Evolutionary conservation across 345 rosid species (phyloP).

Genomic region (Dipteronia dyeriana): DNA sequence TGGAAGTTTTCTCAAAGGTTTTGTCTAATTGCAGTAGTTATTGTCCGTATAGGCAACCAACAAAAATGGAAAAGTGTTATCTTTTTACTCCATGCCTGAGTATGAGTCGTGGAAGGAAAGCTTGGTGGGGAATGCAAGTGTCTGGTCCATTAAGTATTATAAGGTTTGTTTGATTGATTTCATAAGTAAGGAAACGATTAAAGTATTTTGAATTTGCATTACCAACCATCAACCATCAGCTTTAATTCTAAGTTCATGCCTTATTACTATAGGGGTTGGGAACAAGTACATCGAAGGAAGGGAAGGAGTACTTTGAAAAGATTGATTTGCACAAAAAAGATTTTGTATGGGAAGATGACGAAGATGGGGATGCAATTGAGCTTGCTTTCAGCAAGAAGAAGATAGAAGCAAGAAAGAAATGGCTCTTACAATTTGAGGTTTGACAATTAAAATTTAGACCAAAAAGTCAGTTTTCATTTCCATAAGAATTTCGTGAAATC

Average conservation of each 20-base stretch:
- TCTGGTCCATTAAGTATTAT: slow-evolving; percentile 92
- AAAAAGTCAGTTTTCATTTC: not conserved
- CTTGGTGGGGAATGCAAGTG: slow-evolving; percentile 57
- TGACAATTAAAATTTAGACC: not conserved
- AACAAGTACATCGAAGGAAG: slow-evolving; percentile 80
- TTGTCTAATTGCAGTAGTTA: not conserved
- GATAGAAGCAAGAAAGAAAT: slow-evolving; percentile 90
- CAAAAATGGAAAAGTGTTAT: slow-evolving; percentile 42
- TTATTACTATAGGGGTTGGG: slow-evolving; percentile 77
- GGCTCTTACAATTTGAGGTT: slow-evolving; percentile 91
- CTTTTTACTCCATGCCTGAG: slow-evolving; percentile 95
- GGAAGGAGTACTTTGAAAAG: slow-evolving; percentile 64
- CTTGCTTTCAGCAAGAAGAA: slow-evolving; percentile 98
- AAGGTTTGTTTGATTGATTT: slow-evolving; percentile 58
- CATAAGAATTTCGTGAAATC: not conserved
- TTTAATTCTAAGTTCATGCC: not conserved
- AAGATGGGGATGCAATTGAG: slow-evolving; percentile 91
- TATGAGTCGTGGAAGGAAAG: slow-evolving; percentile 87
- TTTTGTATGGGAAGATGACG: slow-evolving; percentile 75
- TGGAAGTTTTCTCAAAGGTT: not conserved
- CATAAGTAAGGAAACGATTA: slow-evolving; percentile 7
- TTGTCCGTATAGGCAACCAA: slow-evolving; percentile 60
- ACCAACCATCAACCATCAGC: not conserved
- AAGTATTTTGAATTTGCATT: not conserved
- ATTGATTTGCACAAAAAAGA: slow-evolving; percentile 78